Conservation (phyloP, 73 alveolate genomes). For the Uronychia binucleata region DNA sequence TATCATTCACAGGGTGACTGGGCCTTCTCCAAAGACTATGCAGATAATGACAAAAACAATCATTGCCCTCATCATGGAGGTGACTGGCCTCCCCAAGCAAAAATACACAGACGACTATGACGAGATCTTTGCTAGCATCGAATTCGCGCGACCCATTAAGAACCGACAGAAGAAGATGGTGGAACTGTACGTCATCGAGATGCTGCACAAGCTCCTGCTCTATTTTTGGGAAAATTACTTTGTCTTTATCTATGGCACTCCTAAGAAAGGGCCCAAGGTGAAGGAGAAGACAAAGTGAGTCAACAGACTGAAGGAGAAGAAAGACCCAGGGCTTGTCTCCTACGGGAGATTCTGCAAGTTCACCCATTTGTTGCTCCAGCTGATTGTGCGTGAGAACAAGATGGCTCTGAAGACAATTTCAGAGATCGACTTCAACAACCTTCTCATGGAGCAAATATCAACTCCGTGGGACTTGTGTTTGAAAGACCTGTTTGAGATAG, state of each 20-base stretch:
- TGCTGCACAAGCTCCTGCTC: conserved; percentile 1
- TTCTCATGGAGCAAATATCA: not conserved
- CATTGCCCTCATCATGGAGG: not conserved
- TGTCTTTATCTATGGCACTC: not conserved
- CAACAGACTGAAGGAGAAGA: not conserved
- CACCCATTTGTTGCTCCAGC: not conserved
- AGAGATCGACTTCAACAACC: not conserved
- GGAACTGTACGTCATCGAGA: conserved; percentile 6
- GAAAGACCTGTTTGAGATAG: not conserved
- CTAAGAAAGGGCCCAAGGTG: not conserved
- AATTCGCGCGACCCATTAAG: not conserved
- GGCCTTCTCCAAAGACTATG: not conserved
- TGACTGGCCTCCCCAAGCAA: not conserved
- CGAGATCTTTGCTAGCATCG: not conserved
- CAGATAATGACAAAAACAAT: not conserved
- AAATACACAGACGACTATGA: conserved; percentile 1
- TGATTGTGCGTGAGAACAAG: not conserved
- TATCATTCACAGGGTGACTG: not conserved
- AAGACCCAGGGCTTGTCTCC: too few relatives aligned
- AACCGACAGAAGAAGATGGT: conserved; percentile 3
- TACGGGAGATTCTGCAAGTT: not conserved
- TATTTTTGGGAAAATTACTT: not conserved
- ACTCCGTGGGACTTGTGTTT: conserved; percentile 8
- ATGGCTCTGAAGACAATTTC: not conserved
- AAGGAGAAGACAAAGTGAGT: not conserved